Base-by-base conservation (phyloP, 2,329 filamentous ascomycete species). In the Celoporthe dispersa region DNA sequence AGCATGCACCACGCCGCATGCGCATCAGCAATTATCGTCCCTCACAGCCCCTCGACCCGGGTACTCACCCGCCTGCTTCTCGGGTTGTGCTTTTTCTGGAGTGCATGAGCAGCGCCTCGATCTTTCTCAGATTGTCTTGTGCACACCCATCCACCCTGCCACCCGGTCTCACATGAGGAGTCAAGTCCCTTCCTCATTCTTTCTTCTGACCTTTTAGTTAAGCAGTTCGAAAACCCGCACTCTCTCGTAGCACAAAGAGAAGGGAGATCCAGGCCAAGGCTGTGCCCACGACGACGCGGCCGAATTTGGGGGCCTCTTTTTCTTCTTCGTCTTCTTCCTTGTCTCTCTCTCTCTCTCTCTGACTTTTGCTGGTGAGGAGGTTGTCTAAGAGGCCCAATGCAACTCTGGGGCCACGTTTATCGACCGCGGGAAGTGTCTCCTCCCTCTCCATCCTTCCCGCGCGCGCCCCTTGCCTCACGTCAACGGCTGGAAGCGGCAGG, bases 11-110 rank as follows among this genome's bases (percentile, higher is more conserved):
- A 41, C 39, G 19, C 28, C 60, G 39, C 39, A 64, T 25, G 41
- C 41, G 25, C 62, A 64, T 64, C 62, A 64, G 62, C 62, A 33
- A 64, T 35, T 12, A 39, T 39, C 37, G 37, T n/a, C 9, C 8
- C 41, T n/a, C 62, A 51, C 41, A 64, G 62, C 62, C 62, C 19
- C 60, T 22, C n/a, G 28, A 31, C 8, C 19, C 31, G 33, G 44
- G 22, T n/a, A 8, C 44, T 48, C 53, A 31, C 19, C 53, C 28
- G 53, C 25, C 11, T 12, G 12, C 9, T 19, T 31, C n/a, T 51
- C 22, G 44, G 51, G 12, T 57, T 7, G 44, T n/a, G 44, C 28
- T 31, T 57, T 33, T 57, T 57, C 28, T 57, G 12, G 53, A 31
- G 53, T 19, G 28, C 25, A 2, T 19, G 14, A 28, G 11, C 51